Percentiles rank a stretch among this genome's conserved stretches.
These are phyloP conservation scores for Amoebophrya sp. DNA, from an alignment of 169 alveolate genomes.

Conservation along the genomic window DNA sequence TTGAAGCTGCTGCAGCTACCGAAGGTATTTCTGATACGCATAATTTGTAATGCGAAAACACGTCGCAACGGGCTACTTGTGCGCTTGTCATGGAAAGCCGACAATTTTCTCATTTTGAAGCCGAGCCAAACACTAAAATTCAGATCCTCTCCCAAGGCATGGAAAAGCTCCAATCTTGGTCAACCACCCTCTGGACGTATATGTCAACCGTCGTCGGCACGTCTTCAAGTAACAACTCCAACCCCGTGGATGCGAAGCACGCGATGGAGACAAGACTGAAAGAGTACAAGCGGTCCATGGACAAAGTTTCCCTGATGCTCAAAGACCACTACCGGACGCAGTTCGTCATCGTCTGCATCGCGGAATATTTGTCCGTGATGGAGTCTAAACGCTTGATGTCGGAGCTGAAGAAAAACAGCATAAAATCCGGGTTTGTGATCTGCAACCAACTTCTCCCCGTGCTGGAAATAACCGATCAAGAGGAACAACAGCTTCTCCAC, in stretches of 20 bases:
- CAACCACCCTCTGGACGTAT: slow-evolving; percentile 29
- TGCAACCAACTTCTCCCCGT: slow-evolving; percentile 12
- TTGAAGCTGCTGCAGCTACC: slow-evolving; percentile 81
- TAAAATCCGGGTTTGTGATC: background rate
- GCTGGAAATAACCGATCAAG: slow-evolving; percentile 13
- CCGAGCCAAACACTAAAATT: background rate
- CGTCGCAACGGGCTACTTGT: too few species aligned
- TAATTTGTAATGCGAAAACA: too few species aligned
- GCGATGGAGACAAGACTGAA: slow-evolving; percentile 51
- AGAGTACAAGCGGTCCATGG: slow-evolving; percentile 50
- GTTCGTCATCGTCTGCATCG: slow-evolving; percentile 85
- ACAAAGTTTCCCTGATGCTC: slow-evolving; percentile 47
- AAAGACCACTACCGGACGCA: slow-evolving; percentile 64
- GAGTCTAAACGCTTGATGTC: slow-evolving; percentile 81
- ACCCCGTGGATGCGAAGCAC: slow-evolving; percentile 50
- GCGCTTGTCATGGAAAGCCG: too few species aligned
- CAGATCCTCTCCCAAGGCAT: slow-evolving; percentile 25
- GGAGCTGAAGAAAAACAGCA: background rate
- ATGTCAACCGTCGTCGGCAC: too few species aligned
- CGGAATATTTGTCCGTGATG: slow-evolving; percentile 80
- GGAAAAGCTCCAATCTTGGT: slow-evolving; percentile 31
- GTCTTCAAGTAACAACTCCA: background rate
- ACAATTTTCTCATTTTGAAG: too few species aligned
- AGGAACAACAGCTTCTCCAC: too few species aligned
- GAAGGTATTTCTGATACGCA: background rate